Percentiles rank a stretch among this genome's conserved stretches.
These are phyloP conservation scores for Trifolium repens DNA, from an alignment of 306 rosid genomes.

Conservation along the genomic window DNA sequence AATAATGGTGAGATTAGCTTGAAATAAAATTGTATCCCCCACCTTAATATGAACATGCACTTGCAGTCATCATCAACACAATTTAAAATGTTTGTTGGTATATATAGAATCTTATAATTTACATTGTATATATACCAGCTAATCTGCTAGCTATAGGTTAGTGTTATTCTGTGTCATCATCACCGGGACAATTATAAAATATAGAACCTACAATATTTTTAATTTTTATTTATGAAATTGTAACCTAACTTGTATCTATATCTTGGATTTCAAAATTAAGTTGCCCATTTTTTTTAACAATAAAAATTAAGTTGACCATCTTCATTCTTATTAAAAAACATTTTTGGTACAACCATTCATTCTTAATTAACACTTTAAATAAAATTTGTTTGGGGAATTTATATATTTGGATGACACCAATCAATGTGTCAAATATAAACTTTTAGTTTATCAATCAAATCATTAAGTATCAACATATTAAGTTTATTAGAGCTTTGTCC, in stretches of 20 bases:
- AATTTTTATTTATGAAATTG: no score
- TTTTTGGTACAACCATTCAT: neutral
- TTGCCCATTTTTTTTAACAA: neutral
- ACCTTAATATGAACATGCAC: neutral
- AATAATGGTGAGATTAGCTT: constrained; percentile 10
- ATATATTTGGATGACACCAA: neutral
- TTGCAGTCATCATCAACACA: neutral
- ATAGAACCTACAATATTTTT: neutral
- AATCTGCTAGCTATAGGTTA: constrained; percentile 19
- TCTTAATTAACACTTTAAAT: neutral
- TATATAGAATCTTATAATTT: neutral
- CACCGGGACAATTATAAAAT: constrained; percentile 15
- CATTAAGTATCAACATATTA: no score
- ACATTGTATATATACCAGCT: neutral
- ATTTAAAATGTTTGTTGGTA: neutral
- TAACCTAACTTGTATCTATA: neutral
- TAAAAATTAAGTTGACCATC: no score
- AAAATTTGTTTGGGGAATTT: neutral
- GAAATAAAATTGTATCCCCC: neutral
- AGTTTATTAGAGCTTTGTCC: no score
- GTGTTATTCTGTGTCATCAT: neutral
- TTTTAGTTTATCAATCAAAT: no score
- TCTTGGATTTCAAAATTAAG: neutral
- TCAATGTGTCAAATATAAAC: no score
- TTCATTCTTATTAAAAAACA: no score